Conservation (phyloP, 176 grass and related monocot species). For the Echinochloa phyllopogon region DNA sequence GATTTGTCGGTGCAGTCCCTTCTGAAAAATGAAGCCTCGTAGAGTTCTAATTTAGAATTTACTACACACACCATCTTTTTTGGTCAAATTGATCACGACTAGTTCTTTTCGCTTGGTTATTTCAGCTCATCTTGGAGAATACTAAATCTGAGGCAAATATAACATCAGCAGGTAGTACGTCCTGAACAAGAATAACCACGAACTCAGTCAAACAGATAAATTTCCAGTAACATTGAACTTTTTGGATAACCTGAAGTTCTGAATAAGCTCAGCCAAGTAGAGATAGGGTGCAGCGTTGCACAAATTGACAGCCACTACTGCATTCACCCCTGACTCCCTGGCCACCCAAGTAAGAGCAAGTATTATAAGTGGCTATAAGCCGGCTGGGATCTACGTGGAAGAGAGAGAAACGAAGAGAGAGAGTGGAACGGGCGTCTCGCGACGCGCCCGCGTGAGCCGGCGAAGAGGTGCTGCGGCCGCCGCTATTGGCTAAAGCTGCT, state of each 20-base stretch:
- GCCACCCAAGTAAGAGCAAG: neutral
- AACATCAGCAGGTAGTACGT: neutral
- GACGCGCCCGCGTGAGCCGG: no score
- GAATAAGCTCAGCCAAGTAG: neutral
- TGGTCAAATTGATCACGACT: neutral
- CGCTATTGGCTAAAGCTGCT: no score
- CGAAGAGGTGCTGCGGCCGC: no score
- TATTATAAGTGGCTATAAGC: no score
- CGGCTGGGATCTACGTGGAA: no score
- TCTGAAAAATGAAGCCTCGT: neutral
- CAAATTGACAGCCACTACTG: neutral
- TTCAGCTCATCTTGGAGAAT: neutral
- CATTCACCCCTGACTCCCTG: neutral
- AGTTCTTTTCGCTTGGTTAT: neutral
- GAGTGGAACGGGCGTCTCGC: no score
- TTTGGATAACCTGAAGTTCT: neutral
- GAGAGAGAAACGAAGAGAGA: no score
- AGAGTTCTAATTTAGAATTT: neutral
- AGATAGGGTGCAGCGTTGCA: neutral
- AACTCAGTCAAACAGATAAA: neutral
- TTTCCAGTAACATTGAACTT: neutral
- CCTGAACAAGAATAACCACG: neutral
- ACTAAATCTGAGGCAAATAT: no score
- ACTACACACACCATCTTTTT: neutral
- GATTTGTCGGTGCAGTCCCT: neutral